A percentile compares a stretch with the other conserved stretches of the same genome.
Evolutionary conservation across 1,284 basidiomycete species (phyloP).

Genomic region (Trichosporon faecale): DNA sequence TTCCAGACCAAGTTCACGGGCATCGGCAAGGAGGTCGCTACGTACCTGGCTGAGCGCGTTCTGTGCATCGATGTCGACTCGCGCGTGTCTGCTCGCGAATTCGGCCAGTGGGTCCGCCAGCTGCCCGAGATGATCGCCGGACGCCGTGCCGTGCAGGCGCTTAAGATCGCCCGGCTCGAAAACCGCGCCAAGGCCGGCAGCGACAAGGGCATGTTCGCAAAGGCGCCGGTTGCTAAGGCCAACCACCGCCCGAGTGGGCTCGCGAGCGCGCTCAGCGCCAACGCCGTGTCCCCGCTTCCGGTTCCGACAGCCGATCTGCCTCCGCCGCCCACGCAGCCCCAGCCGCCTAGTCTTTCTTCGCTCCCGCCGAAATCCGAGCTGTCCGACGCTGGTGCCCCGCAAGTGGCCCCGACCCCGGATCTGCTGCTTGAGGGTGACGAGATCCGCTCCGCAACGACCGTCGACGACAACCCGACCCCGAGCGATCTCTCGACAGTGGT

Average conservation of each 20-base stretch:
- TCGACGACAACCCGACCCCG: slow-evolving; percentile 44
- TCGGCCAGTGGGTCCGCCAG: slow-evolving; percentile 80
- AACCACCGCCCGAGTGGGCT: slow-evolving; percentile 30
- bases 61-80: slow-evolving; percentile 67
- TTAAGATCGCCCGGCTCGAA: slow-evolving; percentile 41
- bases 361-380: slow-evolving; percentile 22
- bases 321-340: not conserved
- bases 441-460: slow-evolving; percentile 32
- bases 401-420: slow-evolving; percentile 21
- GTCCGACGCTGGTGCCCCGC: not conserved
- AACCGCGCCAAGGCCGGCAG: slow-evolving; percentile 26
- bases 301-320: not conserved
- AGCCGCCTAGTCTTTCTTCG: slow-evolving; percentile 13
- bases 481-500: slow-evolving; percentile 33
- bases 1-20: slow-evolving; percentile 87
- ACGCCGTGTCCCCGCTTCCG: not conserved
- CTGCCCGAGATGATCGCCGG: slow-evolving; percentile 68
- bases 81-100: slow-evolving; percentile 74
- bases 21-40: slow-evolving; percentile 81
- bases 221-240: slow-evolving; percentile 37
- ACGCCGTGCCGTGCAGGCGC: slow-evolving; percentile 41
- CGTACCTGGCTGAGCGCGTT: slow-evolving; percentile 77
- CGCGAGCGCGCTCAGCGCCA: slow-evolving; percentile 34
- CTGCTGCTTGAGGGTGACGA: slow-evolving; percentile 21
- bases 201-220: slow-evolving; percentile 44